Evolutionary conservation across 805 yeast species (phyloP), one percentile per base, ranked within the genome.

Genomic region (Saccharomycopsis oosterbeekiorum): DNA sequence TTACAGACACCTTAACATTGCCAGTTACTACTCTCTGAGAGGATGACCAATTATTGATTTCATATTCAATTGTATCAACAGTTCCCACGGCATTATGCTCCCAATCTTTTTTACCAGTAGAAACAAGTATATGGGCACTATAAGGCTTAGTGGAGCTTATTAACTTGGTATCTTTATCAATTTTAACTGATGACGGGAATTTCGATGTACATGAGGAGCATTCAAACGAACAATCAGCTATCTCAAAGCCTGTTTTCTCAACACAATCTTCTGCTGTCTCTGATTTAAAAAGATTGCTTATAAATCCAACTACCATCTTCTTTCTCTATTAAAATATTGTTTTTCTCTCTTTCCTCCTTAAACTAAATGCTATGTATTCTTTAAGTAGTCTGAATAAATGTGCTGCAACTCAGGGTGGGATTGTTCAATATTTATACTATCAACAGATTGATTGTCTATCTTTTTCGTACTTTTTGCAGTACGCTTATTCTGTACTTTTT

Each of bases 21-120:
- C 68, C 66, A 29, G 67, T 70, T 17, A 66, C 60, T n/a, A 63
- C 41, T 1, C 57, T 70, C 12, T 69, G 59, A 39, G 71, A 62
- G 40, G 66, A 58, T 71, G 74, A 66, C 80, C 80, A 81, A n/a
- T 68, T 62, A 21, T 72, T 70, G 10, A 84, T 74, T 11, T 72
- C 74, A 42, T 76, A 65, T 43, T 84, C 80, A 42, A 86, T 74
- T 0, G 84, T 75, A 2, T 75, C 73, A 26, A 68, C 59, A 37
- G 78, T 81, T 10, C 77, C 75, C 9, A 79, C 76, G 1, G 96
- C 89, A 68, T 88, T 88, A 64, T 83, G 93, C 15, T 74, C 75
- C 99, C 99, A 93, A 72, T 93, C 96, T 0, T 81, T 70, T 66
- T 84, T 84, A 11, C 94, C 96, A 0, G 97, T 91, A 1, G 97